phyloP scores from a whole-genome alignment of 106 monocot genomes.

The Iris macrosiphon region DNA sequence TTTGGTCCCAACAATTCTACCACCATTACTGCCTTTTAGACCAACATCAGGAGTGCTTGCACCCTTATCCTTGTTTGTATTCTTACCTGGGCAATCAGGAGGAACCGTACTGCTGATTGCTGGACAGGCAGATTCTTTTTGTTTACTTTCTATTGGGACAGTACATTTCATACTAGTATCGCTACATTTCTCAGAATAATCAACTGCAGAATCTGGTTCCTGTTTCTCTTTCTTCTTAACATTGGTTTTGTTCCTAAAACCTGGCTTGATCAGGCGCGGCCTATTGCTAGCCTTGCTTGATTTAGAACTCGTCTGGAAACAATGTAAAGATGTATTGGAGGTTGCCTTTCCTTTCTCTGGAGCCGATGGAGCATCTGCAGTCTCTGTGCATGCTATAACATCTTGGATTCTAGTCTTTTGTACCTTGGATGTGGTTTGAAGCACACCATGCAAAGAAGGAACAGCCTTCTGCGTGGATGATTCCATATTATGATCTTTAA shows the following conservation, averaged over 20 bases:
- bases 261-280: constrained; percentile 28
- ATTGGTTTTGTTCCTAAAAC: constrained; percentile 24
- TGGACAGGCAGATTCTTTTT: constrained; percentile 27
- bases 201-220: constrained; percentile 18
- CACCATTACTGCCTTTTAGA: constrained; percentile 2
- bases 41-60: constrained; percentile 11
- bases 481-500: background rate
- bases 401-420: constrained; percentile 53
- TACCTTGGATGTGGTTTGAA: background rate
- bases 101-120: constrained; percentile 16
- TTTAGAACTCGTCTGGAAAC: constrained; percentile 8
- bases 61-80: constrained; percentile 2
- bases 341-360: constrained; percentile 33
- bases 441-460: constrained; percentile 1
- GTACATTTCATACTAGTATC: constrained; percentile 13
- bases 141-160: constrained; percentile 14
- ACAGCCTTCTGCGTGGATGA: constrained; percentile 6
- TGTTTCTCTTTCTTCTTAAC: constrained; percentile 38
- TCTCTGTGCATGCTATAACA: constrained; percentile 24
- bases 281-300: constrained; percentile 18
- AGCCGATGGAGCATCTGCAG: background rate
- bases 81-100: background rate
- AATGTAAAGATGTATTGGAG: constrained; percentile 6
- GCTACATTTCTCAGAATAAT: constrained; percentile 8
- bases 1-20: constrained; percentile 11